Evolutionary conservation across 2,329 filamentous ascomycete genomes (phyloP).

Genomic region (Stemphylium lycopersici): DNA sequence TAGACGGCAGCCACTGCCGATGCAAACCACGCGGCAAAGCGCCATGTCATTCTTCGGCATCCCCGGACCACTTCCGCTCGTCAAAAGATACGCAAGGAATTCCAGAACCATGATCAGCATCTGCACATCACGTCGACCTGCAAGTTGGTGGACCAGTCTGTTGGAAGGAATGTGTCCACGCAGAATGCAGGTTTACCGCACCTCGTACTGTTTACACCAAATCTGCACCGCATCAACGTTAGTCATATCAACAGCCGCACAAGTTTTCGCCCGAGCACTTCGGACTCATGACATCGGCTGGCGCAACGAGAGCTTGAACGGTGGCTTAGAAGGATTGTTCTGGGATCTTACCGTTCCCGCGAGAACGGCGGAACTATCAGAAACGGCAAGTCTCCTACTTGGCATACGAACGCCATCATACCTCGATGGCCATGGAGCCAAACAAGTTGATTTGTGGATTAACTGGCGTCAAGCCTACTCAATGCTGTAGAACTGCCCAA

Average conservation of each 20-base stretch:
- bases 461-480: neutral
- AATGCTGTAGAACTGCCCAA: constrained; percentile 1
- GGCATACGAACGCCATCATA: constrained; percentile 11
- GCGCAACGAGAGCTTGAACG: constrained; percentile 7
- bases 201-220: neutral
- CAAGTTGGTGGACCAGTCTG: neutral
- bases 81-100: neutral
- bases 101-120: neutral
- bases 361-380: constrained; percentile 11
- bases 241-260: constrained; percentile 3
- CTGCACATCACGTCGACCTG: neutral
- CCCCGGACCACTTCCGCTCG: neutral
- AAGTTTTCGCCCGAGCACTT: constrained; percentile 15
- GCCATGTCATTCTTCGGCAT: constrained; percentile 7
- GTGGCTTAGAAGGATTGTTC: constrained; percentile 15
- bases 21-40: constrained; percentile 13
- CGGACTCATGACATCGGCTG: constrained; percentile 8
- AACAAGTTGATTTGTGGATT: constrained; percentile 1
- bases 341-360: constrained; percentile 20
- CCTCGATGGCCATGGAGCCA: constrained; percentile 5
- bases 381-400: constrained; percentile 11
- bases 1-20: constrained; percentile 2
- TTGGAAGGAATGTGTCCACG: neutral
- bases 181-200: neutral
- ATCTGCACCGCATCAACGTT: neutral